phyloP scores from a whole-genome alignment of 352 stramenopile genomes.

The Pythium pyrilobum region DNA sequence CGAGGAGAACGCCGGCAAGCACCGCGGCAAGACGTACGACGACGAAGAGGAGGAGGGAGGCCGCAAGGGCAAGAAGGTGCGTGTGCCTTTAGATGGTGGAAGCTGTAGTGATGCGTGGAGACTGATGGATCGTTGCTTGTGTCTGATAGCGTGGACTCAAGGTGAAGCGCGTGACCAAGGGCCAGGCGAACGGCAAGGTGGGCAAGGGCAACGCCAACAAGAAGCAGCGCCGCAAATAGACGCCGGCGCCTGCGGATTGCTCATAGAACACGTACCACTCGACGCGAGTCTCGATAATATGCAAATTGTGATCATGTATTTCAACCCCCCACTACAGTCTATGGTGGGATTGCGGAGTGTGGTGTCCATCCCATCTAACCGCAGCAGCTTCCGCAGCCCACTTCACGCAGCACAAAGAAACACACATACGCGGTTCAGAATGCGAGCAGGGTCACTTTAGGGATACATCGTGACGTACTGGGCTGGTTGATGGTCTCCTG shows the following conservation, averaged over 20 bases:
- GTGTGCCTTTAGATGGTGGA: background rate
- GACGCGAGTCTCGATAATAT: slow-evolving; percentile 7
- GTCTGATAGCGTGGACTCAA: slow-evolving; percentile 26
- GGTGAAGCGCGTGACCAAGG: slow-evolving; percentile 74
- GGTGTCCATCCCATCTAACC: background rate
- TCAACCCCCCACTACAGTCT: no score
- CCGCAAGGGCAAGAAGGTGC: slow-evolving; percentile 57
- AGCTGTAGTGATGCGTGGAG: background rate
- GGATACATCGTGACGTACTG: slow-evolving; percentile 25
- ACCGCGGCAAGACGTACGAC: slow-evolving; percentile 49
- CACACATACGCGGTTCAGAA: slow-evolving; percentile 4
- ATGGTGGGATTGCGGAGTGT: no score
- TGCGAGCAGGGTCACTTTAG: no score
- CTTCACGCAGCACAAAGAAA: slow-evolving; percentile 4
- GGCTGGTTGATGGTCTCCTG: slow-evolving; percentile 49
- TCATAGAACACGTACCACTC: background rate
- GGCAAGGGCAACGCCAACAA: slow-evolving; percentile 26
- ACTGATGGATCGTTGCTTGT: background rate
- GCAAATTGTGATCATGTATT: slow-evolving; percentile 12
- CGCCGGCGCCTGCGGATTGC: background rate
- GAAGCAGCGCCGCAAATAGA: slow-evolving; percentile 58
- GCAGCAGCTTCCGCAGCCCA: slow-evolving; percentile 51
- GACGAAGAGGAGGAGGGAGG: slow-evolving; percentile 46
- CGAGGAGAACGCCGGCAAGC: slow-evolving; percentile 76
- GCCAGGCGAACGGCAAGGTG: slow-evolving; percentile 24